Percentiles rank a stretch among this genome's conserved stretches.
These are phyloP conservation scores for Gaertneriomyces sp. DNA, from an alignment of 192 early-diverging fungal species.

Conservation along the genomic window DNA sequence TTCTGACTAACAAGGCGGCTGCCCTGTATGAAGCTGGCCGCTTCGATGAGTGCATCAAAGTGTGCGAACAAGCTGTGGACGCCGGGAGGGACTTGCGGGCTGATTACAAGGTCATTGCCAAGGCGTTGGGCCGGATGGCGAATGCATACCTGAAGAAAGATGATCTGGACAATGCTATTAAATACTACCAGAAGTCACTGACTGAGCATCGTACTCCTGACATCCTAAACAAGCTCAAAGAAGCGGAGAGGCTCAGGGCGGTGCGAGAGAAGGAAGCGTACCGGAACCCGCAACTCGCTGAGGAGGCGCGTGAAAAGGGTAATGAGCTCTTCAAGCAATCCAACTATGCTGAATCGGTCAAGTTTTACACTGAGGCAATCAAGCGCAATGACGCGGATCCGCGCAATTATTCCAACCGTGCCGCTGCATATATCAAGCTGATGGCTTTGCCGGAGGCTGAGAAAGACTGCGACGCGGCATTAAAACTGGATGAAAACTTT, in stretches of 20 bases:
- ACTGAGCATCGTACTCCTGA: conserved; percentile 95
- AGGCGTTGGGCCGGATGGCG: conserved; percentile 87
- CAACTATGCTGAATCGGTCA: conserved; percentile 81
- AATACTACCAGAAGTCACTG: conserved; percentile 87
- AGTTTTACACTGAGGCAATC: conserved; percentile 93
- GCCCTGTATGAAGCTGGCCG: conserved; percentile 92
- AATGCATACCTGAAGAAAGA: conserved; percentile 79
- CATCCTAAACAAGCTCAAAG: conserved; percentile 81
- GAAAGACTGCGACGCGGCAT: conserved; percentile 90
- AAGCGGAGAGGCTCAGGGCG: conserved; percentile 77
- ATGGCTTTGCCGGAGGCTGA: conserved; percentile 90
- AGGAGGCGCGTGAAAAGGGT: conserved; percentile 89
- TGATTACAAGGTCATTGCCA: conserved; percentile 92
- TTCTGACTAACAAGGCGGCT: conserved; percentile 96
- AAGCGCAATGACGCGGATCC: conserved; percentile 90
- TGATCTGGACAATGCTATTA: conserved; percentile 82
- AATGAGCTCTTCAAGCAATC: conserved; percentile 91
- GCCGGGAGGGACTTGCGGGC: conserved; percentile 82
- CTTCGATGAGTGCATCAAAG: conserved; percentile 89
- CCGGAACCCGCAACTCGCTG: conserved; percentile 71
- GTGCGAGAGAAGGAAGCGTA: conserved; percentile 83
- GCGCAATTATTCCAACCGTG: conserved; percentile 92
- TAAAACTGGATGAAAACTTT: conserved; percentile 80
- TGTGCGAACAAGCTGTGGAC: conserved; percentile 88
- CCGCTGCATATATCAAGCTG: conserved; percentile 92